phyloP scores from a whole-genome alignment of 2,329 filamentous ascomycete species.

The Bipolaris bicolor region DNA sequence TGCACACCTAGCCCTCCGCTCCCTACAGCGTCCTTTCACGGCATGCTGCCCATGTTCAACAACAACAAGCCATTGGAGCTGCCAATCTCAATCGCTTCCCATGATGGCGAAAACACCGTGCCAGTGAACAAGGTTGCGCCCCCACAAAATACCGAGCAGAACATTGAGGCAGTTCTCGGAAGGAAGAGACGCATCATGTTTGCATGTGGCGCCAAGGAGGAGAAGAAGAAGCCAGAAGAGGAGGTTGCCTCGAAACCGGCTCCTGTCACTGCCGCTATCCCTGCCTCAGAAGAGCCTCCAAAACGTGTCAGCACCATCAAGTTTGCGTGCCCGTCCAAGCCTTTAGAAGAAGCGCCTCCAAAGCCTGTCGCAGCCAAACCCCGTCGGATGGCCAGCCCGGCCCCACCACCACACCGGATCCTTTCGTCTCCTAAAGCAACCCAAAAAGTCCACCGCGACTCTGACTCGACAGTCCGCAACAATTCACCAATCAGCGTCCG shows the following conservation, averaged over 20 bases:
- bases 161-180: slow-evolving; percentile 67
- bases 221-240: slow-evolving; percentile 47
- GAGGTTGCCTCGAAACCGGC: slow-evolving; percentile 27
- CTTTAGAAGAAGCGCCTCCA: slow-evolving; percentile 48
- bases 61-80: slow-evolving; percentile 48
- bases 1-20: slow-evolving; percentile 89
- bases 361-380: slow-evolving; percentile 45
- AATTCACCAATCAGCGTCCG: slow-evolving; percentile 54
- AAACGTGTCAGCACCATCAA: slow-evolving; percentile 70
- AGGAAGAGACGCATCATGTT: slow-evolving; percentile 93
- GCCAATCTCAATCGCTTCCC: slow-evolving; percentile 46
- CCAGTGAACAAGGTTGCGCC: slow-evolving; percentile 32
- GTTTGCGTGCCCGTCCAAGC: slow-evolving; percentile 71
- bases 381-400: slow-evolving; percentile 53
- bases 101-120: slow-evolving; percentile 44
- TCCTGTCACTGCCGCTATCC: slow-evolving; percentile 22
- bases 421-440: slow-evolving; percentile 39
- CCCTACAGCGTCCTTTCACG: slow-evolving; percentile 59
- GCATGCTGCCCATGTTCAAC: slow-evolving; percentile 45
- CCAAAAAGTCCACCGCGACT: slow-evolving; percentile 53
- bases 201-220: slow-evolving; percentile 69
- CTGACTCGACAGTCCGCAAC: slow-evolving; percentile 58
- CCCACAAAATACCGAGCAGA: slow-evolving; percentile 57
- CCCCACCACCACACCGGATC: slow-evolving; percentile 42
- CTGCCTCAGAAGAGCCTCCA: slow-evolving; percentile 43